Base-by-base conservation (phyloP, 2,329 filamentous ascomycete species). In the Neurospora crassa region DNA sequence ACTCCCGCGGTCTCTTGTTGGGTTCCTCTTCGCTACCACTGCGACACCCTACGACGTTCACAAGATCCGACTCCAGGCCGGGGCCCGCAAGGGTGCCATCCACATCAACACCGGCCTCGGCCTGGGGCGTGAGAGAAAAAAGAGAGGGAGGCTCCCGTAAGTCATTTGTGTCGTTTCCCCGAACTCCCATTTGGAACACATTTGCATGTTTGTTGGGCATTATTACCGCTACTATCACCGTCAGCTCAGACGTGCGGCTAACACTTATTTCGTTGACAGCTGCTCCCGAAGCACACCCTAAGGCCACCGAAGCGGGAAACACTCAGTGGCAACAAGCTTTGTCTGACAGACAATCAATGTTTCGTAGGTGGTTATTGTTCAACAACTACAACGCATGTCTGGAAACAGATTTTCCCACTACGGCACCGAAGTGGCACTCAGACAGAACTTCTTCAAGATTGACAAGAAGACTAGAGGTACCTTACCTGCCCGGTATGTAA, bases 401-500 rank as follows among this genome's bases (percentile, higher is more conserved):
- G 24, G 24, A 24, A 24, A 24, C 24, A 24, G 24, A 24, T 24
- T 24, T 24, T 24, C 24, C 24, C 24, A 24, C 24, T 24, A 24
- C 24, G 24, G 24, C 14, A 63, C 1, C 1, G 12, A 59, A 29
- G 10, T 16, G 20, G 12, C 29, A 16, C 14, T 6, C 24, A 34
- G 53, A 34, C 24, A 34, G 53, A 63, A 63, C 53, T 63, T 5
- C 24, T 63, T 63, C 53, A 63, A 63, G 3, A 63, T 63, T 3
- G 53, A 63, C 53, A 63, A 63, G 29, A 29, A 29, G 29, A 29
- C 29, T 3, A 5, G 29, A 29, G 3, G 29, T 29, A 29, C 29
- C 29, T 29, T 29, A 29, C 29, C 29, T 29, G 29, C 29, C 29
- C 29, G 29, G 29, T 29, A 29, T 29, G 95, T 97, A 84, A 89